Base-by-base conservation (phyloP, 202 grass and related monocot genomes). In the Cymbopogon flexuosus region DNA sequence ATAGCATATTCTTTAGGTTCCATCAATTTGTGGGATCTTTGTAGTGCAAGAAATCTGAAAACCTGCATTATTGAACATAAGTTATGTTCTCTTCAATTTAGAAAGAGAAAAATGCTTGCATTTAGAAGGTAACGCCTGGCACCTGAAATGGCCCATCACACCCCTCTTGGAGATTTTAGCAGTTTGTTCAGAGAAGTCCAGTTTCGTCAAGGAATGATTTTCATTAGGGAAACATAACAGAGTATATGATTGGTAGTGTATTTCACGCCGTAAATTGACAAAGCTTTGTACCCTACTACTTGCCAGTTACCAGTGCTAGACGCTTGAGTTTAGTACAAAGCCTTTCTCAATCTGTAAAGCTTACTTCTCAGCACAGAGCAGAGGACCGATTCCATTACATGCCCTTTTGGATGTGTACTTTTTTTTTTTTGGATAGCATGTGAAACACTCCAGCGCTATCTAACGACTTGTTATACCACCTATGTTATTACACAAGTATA, bases 11-110 rank as follows among this genome's bases (percentile, higher is more conserved):
- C 76, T 21, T 16, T 73, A 83, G 68, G 15, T 76, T 33, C 33
- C 39, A 81, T 77, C 46, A 36, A 49, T 74, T 68, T 78, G 16
- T 58, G 31, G 68, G 51, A 71, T 88, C 22, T 27, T 22, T 81
- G 15, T 84, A 81, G 16, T 30, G 68, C 62, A 79, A 62, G 16
- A 24, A 41, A 65, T 52, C 52, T 76, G 11, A 84, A 75, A 72
- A 10, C 37, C 11, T 80, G 40, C 33, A 75, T 80, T 54, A 83
- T 80, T 30, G 39, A 65, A 43, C n/a, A 63, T 47, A 75, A 80
- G 37, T 67, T 77, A 76, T 83, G 4, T 16, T 76, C 64, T 80
- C 23, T 84, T 72, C 21, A 54, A 8, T 79, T 8, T 9, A 23
- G 13, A 33, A 36, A 69, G 62, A 46, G 14, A 72, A 56, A n/a